A percentile compares a stretch with the other conserved stretches of the same genome.
Evolutionary conservation across 345 rosid species (phyloP).

Genomic region (Nephelium lappaceum): DNA sequence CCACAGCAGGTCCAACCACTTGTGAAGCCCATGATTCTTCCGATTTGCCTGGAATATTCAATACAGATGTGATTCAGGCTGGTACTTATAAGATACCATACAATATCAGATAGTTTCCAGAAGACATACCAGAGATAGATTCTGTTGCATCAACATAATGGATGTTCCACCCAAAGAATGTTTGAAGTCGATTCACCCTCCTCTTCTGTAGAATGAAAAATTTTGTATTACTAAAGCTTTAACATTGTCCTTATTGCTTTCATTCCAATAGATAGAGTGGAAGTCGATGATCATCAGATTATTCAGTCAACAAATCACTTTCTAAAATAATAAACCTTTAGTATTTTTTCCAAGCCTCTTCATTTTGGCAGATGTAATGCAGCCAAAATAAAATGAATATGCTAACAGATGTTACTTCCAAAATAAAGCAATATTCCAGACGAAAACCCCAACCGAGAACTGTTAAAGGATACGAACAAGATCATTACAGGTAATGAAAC

Average conservation of each 20-base stretch:
- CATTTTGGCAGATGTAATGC: not conserved
- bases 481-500: not conserved
- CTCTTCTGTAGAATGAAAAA: slow-evolving; percentile 58
- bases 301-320: not conserved
- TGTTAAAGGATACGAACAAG: not conserved
- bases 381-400: not conserved
- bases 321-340: not conserved
- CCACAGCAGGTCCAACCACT: slow-evolving; percentile 66
- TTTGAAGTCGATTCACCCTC: slow-evolving; percentile 61
- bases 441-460: not conserved
- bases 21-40: slow-evolving; percentile 69
- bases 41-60: slow-evolving; percentile 51
- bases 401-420: not conserved
- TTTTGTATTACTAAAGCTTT: slow-evolving; percentile 1
- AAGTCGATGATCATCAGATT: not conserved
- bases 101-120: slow-evolving; percentile 3
- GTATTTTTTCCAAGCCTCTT: not conserved
- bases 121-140: slow-evolving; percentile 54
- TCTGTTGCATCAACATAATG: slow-evolving; percentile 74
- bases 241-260: not conserved
- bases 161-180: slow-evolving; percentile 81
- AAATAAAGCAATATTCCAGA: no score
- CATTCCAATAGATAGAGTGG: not conserved
- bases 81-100: slow-evolving; percentile 5
- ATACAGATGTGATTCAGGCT: slow-evolving; percentile 1